Evolutionary conservation across 345 rosid genomes (phyloP).

Genomic region (Cardamine chenopodiifolia): DNA sequence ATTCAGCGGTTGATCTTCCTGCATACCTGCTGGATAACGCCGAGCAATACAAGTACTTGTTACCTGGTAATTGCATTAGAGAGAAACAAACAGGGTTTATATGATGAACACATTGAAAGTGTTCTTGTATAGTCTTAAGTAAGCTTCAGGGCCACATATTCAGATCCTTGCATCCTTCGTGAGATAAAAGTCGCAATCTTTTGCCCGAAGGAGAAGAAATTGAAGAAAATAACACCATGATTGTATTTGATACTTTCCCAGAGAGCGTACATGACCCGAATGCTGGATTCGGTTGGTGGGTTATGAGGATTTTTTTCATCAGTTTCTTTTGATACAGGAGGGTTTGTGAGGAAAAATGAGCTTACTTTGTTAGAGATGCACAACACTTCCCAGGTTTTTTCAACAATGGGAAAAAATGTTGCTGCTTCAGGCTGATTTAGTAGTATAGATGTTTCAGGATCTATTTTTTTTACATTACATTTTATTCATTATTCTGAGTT

Average conservation of each 20-base stretch:
- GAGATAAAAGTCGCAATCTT: not conserved
- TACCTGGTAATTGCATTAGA: constrained; percentile 85
- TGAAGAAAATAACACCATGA: constrained; percentile 2
- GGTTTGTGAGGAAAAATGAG: constrained; percentile 14
- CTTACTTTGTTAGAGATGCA: constrained; percentile 25
- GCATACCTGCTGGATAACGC: constrained; percentile 65
- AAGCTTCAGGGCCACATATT: constrained; percentile 25
- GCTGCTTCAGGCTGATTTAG: constrained; percentile 29
- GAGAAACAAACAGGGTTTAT: constrained; percentile 53
- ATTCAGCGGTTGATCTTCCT: constrained; percentile 87
- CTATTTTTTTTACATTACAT: constrained; percentile 27
- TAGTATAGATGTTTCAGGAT: constrained; percentile 30
- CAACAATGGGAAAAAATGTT: constrained; percentile 35
- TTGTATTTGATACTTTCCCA: not conserved
- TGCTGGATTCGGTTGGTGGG: constrained; percentile 10
- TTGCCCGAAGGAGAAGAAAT: not conserved
- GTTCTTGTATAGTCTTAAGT: constrained; percentile 35
- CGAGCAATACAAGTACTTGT: constrained; percentile 62
- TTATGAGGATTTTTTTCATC: not conserved
- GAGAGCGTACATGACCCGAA: not conserved
- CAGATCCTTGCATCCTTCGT: not conserved
- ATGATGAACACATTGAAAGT: constrained; percentile 14
- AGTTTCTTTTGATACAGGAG: constrained; percentile 35
- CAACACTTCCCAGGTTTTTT: constrained; percentile 38
- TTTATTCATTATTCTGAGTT: constrained; percentile 17